Evolutionary conservation across 768 basidiomycete genomes (phyloP), one percentile per base, ranked within the genome.

Genomic region (Tubosaeta brunneosetosa): DNA sequence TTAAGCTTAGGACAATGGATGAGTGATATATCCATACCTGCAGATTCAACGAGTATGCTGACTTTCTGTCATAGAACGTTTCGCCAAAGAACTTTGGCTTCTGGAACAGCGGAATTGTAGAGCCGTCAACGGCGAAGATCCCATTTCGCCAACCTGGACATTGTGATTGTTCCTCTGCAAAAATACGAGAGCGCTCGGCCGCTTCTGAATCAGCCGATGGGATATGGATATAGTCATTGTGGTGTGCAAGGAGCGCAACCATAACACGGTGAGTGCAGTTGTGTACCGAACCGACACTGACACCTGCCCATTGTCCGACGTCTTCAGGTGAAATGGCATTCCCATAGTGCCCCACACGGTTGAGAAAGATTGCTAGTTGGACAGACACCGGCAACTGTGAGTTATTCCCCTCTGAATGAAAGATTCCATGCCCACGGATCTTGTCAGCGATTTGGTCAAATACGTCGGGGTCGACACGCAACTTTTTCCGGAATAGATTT

Each of bases 351-450:
- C 70, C 64, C 27, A 56, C 55, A 5, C 45, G 31, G 17, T 8
- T 60, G n/a, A n/a, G n/a, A n/a, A n/a, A n/a, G n/a, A n/a, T n/a
- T n/a, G n/a, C n/a, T n/a, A n/a, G n/a, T n/a, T 71, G 71, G 8
- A 57, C 51, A 12, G 63, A 53, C 17, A 71, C 50, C 0, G 64
- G 67, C 14, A 64, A 55, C 44, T 71, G 65, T 19, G 16, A 1
- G 25, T 58, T 43, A 13, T 55, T 46, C 1, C 50, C 60, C 6
- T 51, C 37, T 16, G 54, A 64, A 1, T 48, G 2, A 40, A 71
- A 72, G 3, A 71, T 52, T 1, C 48, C 47, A 36, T 71, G 54
- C 27, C 52, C 43, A 16, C 61, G 38, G 31, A 73, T 68, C 1
- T 45, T 16, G 1, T 47, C 29, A 1, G 68, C 16, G 2, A 65